Base-by-base conservation (phyloP, 306 rosid species). In the Cyamopsis tetragonoloba region DNA sequence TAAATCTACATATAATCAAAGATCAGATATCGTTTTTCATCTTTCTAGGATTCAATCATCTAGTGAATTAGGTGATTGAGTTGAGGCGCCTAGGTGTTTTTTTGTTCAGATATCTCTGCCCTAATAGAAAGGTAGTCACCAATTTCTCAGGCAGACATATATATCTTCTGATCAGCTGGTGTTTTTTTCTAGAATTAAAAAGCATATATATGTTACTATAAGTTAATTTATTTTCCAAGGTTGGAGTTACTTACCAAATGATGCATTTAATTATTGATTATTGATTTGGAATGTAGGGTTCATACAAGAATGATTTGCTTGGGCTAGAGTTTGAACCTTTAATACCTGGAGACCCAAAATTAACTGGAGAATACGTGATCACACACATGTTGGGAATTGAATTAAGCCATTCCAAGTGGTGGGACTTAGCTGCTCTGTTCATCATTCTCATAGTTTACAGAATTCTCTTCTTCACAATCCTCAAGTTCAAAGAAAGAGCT, bases 291-390 rank as follows among this genome's bases (percentile, higher is more conserved):
- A 58, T 72, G 53, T 4, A 86, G 91, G 88, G 87, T 38, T 67
- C 80, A 7, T 83, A 83, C 82, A 86, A 86, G 77, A 86, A 86
- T 79, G 88, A 86, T 74, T 73, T 83, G 76, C 83, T 86, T 42
- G 91, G 91, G 4, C 83, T 86, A 2, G 88, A 86, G 73, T 86
- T 86, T 60, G 88, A 83, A 6, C 82, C 85, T 13, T 7, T 83
- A 26, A 13, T 79, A 23, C 78, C 86, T 0, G 88, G 87, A 14
- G 83, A 74, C 17, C 68, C 62, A 7, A 86, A 79, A 73, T 15
- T 79, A 59, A 79, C 38, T 2, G 92, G 92, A 20, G 73, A 77
- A 32, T 75, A 56, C 10, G 23, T 83, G 2, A 74, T 86, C 39
- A 75, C 80, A 41, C 70, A 80, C 49, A 63, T 79, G 70, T 53